These are phyloP conservation scores for Fagopyrum tataricum DNA, from an alignment of 148 eudicot species.

Conservation along the genomic window DNA sequence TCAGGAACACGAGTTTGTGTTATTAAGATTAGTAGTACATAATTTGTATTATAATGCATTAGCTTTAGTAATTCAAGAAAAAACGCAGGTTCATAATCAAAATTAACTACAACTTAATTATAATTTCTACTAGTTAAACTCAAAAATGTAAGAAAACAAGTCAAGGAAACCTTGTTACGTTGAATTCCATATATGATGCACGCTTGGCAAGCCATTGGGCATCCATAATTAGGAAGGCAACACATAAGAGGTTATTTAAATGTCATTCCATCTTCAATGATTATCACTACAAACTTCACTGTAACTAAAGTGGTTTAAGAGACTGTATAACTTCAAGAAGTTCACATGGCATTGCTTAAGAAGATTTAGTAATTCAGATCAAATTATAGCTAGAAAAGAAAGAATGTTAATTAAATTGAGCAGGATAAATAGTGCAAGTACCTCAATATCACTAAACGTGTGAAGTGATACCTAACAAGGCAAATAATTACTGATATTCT, in stretches of 20 bases:
- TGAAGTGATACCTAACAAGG: background rate
- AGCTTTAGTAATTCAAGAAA: no score
- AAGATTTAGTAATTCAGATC: no score
- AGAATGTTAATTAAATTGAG: slow-evolving; percentile 44
- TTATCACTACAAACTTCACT: slow-evolving; percentile 46
- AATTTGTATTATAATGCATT: no score
- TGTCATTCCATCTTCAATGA: slow-evolving; percentile 60
- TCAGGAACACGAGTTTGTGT: no score
- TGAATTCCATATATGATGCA: slow-evolving; percentile 79
- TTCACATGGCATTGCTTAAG: no score
- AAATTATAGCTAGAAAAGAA: slow-evolving; percentile 61
- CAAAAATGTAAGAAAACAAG: no score
- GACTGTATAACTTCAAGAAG: slow-evolving; percentile 60
- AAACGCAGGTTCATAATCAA: no score
- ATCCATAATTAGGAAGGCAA: slow-evolving; percentile 74
- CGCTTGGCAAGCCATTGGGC: slow-evolving; percentile 84
- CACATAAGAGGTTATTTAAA: slow-evolving; percentile 64
- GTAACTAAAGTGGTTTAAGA: slow-evolving; percentile 31
- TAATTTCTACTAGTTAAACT: no score
- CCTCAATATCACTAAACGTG: no score
- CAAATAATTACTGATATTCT: background rate
- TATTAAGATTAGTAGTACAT: no score
- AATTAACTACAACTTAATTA: no score
- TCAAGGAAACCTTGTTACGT: no score
- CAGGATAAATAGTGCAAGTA: background rate